Percentiles rank a stretch among this genome's conserved stretches.
Evolutionary conservation across 345 rosid genomes (phyloP).

Genomic region (Leavenworthia alabamica): DNA sequence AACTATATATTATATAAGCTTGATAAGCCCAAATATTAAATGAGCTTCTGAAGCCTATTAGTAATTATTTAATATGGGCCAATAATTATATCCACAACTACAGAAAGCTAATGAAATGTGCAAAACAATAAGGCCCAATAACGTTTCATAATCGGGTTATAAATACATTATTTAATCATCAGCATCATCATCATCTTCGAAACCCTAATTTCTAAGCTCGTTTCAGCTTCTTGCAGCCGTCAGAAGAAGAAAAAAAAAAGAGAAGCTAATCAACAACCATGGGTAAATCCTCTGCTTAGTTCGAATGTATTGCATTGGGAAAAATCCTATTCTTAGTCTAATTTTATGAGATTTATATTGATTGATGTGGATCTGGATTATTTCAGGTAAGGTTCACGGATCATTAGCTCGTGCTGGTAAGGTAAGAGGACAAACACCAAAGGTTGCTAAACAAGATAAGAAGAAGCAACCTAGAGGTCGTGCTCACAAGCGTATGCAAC

Average conservation of each 20-base stretch:
- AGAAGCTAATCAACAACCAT: conserved; percentile 20
- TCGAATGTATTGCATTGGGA: too few relatives aligned
- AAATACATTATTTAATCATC: neutral
- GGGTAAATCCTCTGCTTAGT: conserved; percentile 9
- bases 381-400: conserved; percentile 76
- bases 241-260: neutral
- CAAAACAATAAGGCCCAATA: conserved; percentile 9
- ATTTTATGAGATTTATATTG: too few relatives aligned
- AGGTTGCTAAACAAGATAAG: conserved; percentile 79
- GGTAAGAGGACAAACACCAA: conserved; percentile 78
- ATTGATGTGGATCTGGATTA: neutral
- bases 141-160: neutral
- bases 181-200: too few relatives aligned
- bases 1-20: neutral
- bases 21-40: neutral
- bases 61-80: neutral
- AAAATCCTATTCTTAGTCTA: neutral
- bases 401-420: conserved; percentile 87
- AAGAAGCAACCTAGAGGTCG: too few relatives aligned
- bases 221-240: conserved; percentile 20
- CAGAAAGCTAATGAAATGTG: neutral
- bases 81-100: neutral
- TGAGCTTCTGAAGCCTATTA: neutral
- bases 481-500: too few relatives aligned
- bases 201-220: conserved; percentile 14